These are phyloP conservation scores for Laguncularia racemosa DNA, from an alignment of 345 rosid species.

Conservation along the genomic window DNA sequence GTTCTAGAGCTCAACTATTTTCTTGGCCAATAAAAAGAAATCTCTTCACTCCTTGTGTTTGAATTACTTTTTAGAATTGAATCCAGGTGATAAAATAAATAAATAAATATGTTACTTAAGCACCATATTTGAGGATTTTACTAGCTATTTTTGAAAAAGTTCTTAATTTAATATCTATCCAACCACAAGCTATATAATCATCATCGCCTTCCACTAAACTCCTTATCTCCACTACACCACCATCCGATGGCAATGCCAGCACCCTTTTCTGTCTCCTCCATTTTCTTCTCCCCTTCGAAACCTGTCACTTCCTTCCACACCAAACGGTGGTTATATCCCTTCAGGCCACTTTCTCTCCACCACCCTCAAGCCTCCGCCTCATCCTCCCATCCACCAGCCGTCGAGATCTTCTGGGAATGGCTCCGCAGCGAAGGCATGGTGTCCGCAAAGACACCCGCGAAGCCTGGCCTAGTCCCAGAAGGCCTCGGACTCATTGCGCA, in stretches of 20 bases:
- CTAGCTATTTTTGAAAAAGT: too few species aligned
- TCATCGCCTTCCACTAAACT: not conserved
- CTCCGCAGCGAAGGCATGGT: conserved; percentile 51
- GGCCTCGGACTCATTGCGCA: conserved; percentile 80
- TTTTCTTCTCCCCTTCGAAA: not conserved
- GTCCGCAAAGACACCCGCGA: conserved; percentile 48
- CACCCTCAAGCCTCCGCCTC: conserved; percentile 17
- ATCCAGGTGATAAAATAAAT: too few species aligned
- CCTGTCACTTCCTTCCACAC: conserved; percentile 4
- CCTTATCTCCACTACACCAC: not conserved
- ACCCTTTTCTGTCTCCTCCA: conserved; percentile 6
- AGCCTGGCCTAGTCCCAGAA: conserved; percentile 51
- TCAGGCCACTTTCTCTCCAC: not conserved
- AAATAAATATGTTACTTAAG: too few species aligned
- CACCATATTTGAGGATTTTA: too few species aligned
- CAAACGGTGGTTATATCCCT: not conserved
- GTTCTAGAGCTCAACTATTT: too few species aligned
- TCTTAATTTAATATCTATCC: not conserved
- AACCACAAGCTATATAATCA: not conserved
- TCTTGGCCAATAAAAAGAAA: too few species aligned
- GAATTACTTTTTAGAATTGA: too few species aligned
- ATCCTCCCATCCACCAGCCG: conserved; percentile 20
- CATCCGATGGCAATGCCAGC: not conserved
- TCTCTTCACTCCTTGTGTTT: too few species aligned
- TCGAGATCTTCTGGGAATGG: conserved; percentile 85